Percentiles rank a stretch among this genome's conserved stretches.
phyloP scores from a whole-genome alignment of 176 grass and related monocot genomes.

The Poa annua region DNA sequence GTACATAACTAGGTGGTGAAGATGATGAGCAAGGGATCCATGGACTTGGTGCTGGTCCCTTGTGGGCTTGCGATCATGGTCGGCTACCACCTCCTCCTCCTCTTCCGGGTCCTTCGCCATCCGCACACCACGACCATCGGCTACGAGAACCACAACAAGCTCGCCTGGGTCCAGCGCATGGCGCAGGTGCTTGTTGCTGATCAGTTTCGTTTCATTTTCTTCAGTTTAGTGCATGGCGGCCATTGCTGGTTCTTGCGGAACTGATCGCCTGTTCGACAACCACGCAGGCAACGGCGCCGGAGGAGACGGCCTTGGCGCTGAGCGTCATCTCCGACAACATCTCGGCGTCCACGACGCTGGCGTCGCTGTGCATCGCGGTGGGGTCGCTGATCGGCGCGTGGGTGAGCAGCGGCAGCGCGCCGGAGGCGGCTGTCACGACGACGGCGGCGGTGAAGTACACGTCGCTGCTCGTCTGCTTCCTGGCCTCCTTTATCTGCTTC shows the following conservation, averaged over 20 bases:
- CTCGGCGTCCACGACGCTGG: conserved; percentile 79
- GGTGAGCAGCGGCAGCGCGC: conserved; percentile 54
- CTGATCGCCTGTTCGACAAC: neutral
- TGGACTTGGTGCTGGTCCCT: conserved; percentile 68
- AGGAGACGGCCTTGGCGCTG: conserved; percentile 59
- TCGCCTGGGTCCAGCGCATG: conserved; percentile 69
- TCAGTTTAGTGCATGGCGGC: neutral
- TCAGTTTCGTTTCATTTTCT: neutral
- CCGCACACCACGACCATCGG: conserved; percentile 69
- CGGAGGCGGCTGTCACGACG: conserved; percentile 23
- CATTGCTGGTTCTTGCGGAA: neutral
- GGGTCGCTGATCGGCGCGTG: conserved; percentile 80
- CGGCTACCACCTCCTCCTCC: conserved; percentile 75
- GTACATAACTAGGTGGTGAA: neutral
- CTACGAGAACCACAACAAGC: conserved; percentile 83
- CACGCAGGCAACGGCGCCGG: conserved; percentile 35
- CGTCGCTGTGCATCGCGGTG: conserved; percentile 81
- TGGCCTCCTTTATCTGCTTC: conserved; percentile 87
- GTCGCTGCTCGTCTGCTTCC: conserved; percentile 69
- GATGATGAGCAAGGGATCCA: conserved; percentile 52
- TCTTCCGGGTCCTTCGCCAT: conserved; percentile 58
- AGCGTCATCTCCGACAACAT: conserved; percentile 69
- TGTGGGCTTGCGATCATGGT: conserved; percentile 62
- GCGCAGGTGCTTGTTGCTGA: conserved; percentile 40
- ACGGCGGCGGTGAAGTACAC: conserved; percentile 62